Percentiles rank a stretch among this genome's conserved stretches.
phyloP scores from a whole-genome alignment of 495 filamentous ascomycete species.

The Staphylotrichum tortipilum region DNA sequence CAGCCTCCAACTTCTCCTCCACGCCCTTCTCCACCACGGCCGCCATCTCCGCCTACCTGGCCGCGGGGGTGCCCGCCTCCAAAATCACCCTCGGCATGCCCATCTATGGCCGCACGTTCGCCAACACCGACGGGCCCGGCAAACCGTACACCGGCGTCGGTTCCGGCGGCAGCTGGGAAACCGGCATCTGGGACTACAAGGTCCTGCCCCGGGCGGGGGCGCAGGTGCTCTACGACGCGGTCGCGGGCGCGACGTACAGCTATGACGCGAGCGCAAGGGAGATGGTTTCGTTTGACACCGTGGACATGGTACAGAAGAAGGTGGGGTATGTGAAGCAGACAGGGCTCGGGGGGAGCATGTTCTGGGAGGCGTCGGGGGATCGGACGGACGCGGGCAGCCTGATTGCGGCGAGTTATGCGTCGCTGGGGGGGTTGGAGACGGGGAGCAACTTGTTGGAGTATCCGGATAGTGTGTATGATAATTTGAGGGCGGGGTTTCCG shows the following conservation, averaged over 20 bases:
- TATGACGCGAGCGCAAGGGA: conserved; percentile 51
- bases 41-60: conserved; percentile 62
- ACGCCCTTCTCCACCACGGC: conserved; percentile 63
- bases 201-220: conserved; percentile 45
- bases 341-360: conserved; percentile 74
- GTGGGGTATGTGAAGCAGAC: conserved; percentile 52
- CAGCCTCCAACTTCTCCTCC: conserved; percentile 29
- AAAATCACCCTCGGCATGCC: conserved; percentile 84
- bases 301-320: conserved; percentile 52
- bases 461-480: conserved; percentile 36
- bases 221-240: conserved; percentile 36
- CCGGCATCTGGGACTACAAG: conserved; percentile 80
- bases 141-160: conserved; percentile 55
- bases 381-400: conserved; percentile 51
- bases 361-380: conserved; percentile 82
- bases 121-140: conserved; percentile 61
- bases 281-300: conserved; percentile 69
- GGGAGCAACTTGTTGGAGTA: conserved; percentile 33
- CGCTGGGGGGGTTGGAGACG: conserved; percentile 28
- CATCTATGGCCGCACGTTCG: conserved; percentile 75
- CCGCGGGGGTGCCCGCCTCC: conserved; percentile 46
- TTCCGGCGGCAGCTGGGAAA: conserved; percentile 55
- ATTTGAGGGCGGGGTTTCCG: conserved; percentile 22
- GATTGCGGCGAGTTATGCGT: conserved; percentile 44
- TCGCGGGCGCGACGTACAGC: conserved; percentile 55